Evolutionary conservation across 345 rosid genomes (phyloP), one percentile per base, ranked within the genome.

Genomic region (Turritis glabra): DNA sequence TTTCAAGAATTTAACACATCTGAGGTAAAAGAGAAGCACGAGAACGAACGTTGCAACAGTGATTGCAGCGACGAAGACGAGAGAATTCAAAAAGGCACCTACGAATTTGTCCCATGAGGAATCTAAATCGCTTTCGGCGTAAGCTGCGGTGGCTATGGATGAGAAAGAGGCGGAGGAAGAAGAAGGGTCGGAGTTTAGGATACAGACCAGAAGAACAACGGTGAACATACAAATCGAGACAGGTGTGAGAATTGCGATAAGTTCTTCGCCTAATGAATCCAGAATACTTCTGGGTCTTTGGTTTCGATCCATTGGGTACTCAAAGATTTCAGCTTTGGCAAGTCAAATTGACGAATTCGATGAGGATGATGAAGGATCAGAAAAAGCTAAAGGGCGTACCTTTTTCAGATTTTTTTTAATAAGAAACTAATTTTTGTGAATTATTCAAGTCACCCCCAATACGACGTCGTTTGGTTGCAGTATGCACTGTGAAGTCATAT

Each of bases 221-320:
- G 87, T 30, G 62, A 91, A 71, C 97, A 89, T 91, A 80, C 98
- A 91, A 54, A 90, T 88, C 62, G 96, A 91, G 69, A 91, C 98
- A 2, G 97, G 97, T 7, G 85, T 84, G 37, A 94, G 29, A 76
- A 94, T 94, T 83, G 87, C 78, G 82, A 94, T 73, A 77, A 94
- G 86, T 75, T 94, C 97, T 85, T 89, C 95, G 1, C 98, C 97
- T 37, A 91, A 17, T 7, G 89, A 76, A 43, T 88, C 90, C 1
- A 87, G 74, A 17, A 91, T 41, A 69, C 82, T 82, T 35, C 68
- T 66, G 80, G 93, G 86, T 87, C 85, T 83, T 66, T 74, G 86
- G 57, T 37, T 82, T 80, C 58, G 89, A 73, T 91, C 91, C 96
- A 94, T 89, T 38, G 65, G 77, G 72, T 77, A 53, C 18, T 23